phyloP scores from a whole-genome alignment of 306 rosid species.

The Oemleria cerasiformis region DNA sequence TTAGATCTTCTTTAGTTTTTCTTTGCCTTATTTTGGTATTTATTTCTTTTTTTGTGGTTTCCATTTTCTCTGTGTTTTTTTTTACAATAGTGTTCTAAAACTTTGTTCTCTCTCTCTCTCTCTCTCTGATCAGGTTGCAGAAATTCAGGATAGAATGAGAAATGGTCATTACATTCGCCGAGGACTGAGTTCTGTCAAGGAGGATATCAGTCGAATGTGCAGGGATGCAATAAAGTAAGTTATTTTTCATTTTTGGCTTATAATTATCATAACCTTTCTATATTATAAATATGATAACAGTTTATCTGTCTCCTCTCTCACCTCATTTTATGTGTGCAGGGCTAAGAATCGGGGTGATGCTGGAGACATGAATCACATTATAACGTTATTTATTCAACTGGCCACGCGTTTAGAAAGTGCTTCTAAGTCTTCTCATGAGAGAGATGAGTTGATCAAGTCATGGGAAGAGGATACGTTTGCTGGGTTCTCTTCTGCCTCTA shows the following conservation, averaged over 20 bases:
- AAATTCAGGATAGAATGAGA: slow-evolving; percentile 83
- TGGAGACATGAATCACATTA: slow-evolving; percentile 63
- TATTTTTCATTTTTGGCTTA: slow-evolving; percentile 5
- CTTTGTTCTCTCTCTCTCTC: slow-evolving; percentile 19
- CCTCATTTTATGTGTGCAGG: slow-evolving; percentile 36
- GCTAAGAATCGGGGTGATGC: slow-evolving; percentile 77
- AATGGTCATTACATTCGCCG: slow-evolving; percentile 80
- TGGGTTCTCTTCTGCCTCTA: slow-evolving; percentile 42
- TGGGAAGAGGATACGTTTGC: slow-evolving; percentile 55
- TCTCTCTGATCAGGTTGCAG: slow-evolving; percentile 63
- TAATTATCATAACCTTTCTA: not conserved
- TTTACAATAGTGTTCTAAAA: not conserved
- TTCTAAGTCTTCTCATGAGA: slow-evolving; percentile 56
- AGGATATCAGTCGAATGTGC: slow-evolving; percentile 91
- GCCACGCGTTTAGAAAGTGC: slow-evolving; percentile 65
- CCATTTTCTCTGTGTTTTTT: not conserved
- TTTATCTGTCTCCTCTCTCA: slow-evolving; percentile 1
- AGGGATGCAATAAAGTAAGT: slow-evolving; percentile 94
- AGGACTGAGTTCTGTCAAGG: slow-evolving; percentile 85
- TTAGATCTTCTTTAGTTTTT: slow-evolving; percentile 7
- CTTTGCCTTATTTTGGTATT: not conserved
- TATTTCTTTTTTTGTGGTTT: not conserved
- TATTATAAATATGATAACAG: not conserved
- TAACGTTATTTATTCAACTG: slow-evolving; percentile 73
- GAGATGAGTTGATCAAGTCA: slow-evolving; percentile 52